Evolutionary conservation across 306 rosid genomes (phyloP), one percentile per base, ranked within the genome.

Genomic region (Glycyrrhiza uralensis): DNA sequence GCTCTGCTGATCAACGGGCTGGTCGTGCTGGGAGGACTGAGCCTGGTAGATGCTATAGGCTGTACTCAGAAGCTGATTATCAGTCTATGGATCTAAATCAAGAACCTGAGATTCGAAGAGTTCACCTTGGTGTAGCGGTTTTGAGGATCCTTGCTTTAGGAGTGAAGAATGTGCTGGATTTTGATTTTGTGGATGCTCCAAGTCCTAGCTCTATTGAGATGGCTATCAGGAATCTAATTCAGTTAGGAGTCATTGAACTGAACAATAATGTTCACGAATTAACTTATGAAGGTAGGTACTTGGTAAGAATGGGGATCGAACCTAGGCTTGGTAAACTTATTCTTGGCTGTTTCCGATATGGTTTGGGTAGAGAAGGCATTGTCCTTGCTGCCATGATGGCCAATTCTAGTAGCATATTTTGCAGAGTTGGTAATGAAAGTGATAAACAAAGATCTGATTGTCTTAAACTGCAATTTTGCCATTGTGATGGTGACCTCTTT

Each of bases 11-110:
- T 62, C 99, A 94, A 80, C 86, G 99, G 85, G 86, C 93, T 35
- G 99, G 99, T 45, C 96, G 99, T 77, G 96, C 99, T 62, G 97
- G 99, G 70, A 89, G 99, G 82, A 94, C 96, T 11, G 97, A 80
- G 74, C 89, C 99, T 52, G 99, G 99, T 59, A 73, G 74, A 79
- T 94, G 99, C 72, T 94, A 89, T 79, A 89, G 99, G 78, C 88
- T 94, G 33, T 94, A 94, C 83, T 82, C 93, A 0, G 87, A 85
- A 77, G 74, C 85, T 67, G 97, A 88, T 61, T 94, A 86, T 81
- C 80, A 85, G 59, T 44, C 77, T 9, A 89, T 94, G 99, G 81
- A 67, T 61, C 79, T 75, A 46, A 80, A 87, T 79, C 99, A 89
- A 82, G 99, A 94, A 62, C 99, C 99, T 18, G 99, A 94, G 87